Base-by-base conservation (phyloP, 2,329 filamentous ascomycete genomes). In the Fusarium sp. region DNA sequence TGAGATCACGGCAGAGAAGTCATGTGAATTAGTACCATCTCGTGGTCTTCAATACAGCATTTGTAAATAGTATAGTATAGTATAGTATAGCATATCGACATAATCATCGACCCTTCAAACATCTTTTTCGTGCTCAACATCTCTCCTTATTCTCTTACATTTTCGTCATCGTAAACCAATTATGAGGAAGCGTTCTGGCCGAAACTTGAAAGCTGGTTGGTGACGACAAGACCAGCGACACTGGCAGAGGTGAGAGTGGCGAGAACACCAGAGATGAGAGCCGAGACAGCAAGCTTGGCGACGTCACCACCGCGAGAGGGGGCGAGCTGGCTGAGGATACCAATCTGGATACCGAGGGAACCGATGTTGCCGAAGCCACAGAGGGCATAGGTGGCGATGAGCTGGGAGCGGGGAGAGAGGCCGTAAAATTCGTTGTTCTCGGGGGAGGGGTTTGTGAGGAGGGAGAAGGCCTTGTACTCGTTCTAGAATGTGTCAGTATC, bases 331-430 rank as follows among this genome's bases (percentile, higher is more conserved):
- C 92, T 90, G 59, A 97, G 87, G 66, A 97, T 94, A 85, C 94
- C 94, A 70, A 97, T 96, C 83, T 97, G 94, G 63, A 94, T 96
- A 80, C 94, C 94, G 54, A 97, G 88, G 36, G 94, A 96, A 61
- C 93, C 93, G 76, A 97, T 92, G 85, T 97, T 97, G 72, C 94
- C 95, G 81, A 94, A 94, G 32, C 90, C 90, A 83, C 94, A 97
- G 74, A 95, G 89, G 26, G 93, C 93, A 80, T 97, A 97, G 57
- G 94, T 97, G 51, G 92, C 93, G 79, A 97, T 97, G 74, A 97
- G 88, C 51, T 88, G 87, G 30, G 94, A 94, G 60, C 94, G 93
- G 22, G 89, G 84, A 36, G 89, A 90, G 70, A 97, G 87, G 34
- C 80, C 73, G 61, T 83, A 82, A 81, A 93, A 95, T 18, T 81